Percentiles rank a stretch among this genome's conserved stretches.
phyloP scores from a whole-genome alignment of 805 yeast genomes.

The Metschnikowia matae region DNA sequence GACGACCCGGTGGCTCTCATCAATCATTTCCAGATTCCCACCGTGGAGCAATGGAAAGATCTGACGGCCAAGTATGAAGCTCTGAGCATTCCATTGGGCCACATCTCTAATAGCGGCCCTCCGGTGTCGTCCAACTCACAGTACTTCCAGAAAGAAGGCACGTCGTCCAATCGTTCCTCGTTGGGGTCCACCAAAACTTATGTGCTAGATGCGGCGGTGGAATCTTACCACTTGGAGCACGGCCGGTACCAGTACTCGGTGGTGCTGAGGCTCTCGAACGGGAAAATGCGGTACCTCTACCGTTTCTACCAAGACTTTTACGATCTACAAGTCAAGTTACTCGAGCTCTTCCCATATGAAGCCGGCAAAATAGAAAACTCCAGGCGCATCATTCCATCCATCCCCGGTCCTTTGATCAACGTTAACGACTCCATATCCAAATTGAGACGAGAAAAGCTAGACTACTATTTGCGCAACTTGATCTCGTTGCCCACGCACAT shows the following conservation, averaged over 20 bases:
- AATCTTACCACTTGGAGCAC: conserved; percentile 71
- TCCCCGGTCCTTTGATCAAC: conserved; percentile 93
- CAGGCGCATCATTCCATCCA: conserved; percentile 80
- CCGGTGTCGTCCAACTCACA: conserved; percentile 35
- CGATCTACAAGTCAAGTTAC: conserved; percentile 79
- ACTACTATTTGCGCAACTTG: conserved; percentile 51
- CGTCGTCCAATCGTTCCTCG: conserved; percentile 27
- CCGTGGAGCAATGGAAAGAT: conserved; percentile 93
- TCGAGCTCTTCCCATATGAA: conserved; percentile 84
- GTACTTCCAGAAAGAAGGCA: conserved; percentile 27
- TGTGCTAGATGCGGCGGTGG: conserved; percentile 68
- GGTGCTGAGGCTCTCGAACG: conserved; percentile 61
- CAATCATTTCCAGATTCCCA: conserved; percentile 68
- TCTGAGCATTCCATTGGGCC: conserved; percentile 70
- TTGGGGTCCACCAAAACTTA: conserved; percentile 29
- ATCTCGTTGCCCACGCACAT: conserved; percentile 74
- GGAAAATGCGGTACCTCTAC: conserved; percentile 67
- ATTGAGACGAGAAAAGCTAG: conserved; percentile 51
- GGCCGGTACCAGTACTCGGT: conserved; percentile 89
- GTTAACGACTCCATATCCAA: conserved; percentile 71
- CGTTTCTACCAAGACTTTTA: conserved; percentile 94
- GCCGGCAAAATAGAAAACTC: conserved; percentile 82
- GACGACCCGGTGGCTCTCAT: conserved; percentile 53
- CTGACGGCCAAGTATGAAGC: conserved; percentile 91
- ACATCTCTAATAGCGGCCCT: conserved; percentile 30